A percentile compares a stretch with the other conserved stretches of the same genome.
Conservation (phyloP, 169 alveolate genomes). For the Plasmodium cynomolgi region DNA sequence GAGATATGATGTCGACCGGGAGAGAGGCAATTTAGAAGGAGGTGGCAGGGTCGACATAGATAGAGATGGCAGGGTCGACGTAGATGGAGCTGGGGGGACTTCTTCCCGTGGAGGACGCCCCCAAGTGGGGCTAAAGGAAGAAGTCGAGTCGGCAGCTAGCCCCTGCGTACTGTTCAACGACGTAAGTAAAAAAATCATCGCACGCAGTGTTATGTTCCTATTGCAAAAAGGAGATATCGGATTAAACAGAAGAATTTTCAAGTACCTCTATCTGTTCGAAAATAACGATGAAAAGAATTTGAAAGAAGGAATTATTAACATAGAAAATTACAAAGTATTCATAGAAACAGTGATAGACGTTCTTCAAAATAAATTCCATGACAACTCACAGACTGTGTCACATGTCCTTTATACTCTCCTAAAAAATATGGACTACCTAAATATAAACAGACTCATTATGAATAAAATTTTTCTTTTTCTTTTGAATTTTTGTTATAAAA, state of each 20-base stretch:
- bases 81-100: neutral
- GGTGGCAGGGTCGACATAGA: neutral
- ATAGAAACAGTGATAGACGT: constrained; percentile 33
- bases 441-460: constrained; percentile 38
- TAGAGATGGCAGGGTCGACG: neutral
- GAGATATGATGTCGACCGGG: neutral
- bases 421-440: constrained; percentile 26
- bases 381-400: neutral
- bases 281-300: constrained; percentile 37
- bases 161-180: constrained; percentile 21
- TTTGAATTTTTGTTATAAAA: constrained; percentile 34
- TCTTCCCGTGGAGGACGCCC: neutral
- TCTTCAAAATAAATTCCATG: constrained; percentile 37
- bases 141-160: neutral
- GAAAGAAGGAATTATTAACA: constrained; percentile 10
- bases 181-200: constrained; percentile 36
- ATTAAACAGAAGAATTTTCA: constrained; percentile 41
- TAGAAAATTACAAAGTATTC: constrained; percentile 29
- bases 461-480: constrained; percentile 12
- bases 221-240: constrained; percentile 44
- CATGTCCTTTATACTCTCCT: constrained; percentile 32
- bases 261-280: constrained; percentile 44
- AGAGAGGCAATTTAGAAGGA: neutral
- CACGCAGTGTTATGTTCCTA: constrained; percentile 38
- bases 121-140: neutral